Percentiles rank a stretch among this genome's conserved stretches.
Evolutionary conservation across 208 protist species (phyloP).

Genomic region (Histomonas meleagridis): DNA sequence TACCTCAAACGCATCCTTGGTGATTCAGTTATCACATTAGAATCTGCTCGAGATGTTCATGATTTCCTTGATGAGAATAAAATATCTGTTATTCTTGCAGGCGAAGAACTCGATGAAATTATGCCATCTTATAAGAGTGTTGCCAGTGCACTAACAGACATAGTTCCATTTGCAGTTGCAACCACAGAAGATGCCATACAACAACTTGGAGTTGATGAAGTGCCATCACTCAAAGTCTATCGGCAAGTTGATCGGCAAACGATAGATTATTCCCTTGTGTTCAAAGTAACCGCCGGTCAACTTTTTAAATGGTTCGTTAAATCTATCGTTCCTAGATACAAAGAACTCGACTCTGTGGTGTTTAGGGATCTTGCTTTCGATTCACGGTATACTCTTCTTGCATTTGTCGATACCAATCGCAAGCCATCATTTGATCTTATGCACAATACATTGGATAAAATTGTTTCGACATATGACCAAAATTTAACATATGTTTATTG

Average conservation of each 20-base stretch:
- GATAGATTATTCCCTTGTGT: not conserved
- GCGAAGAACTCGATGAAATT: not conserved
- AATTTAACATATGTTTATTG: conserved; percentile 31
- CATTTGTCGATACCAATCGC: not conserved
- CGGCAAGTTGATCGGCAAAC: not conserved
- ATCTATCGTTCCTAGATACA: not conserved
- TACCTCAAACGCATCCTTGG: not conserved
- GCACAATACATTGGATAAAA: not conserved
- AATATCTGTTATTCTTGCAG: not conserved
- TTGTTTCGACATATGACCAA: not conserved
- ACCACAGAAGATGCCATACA: not conserved
- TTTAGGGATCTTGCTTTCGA: not conserved
- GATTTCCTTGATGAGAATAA: not conserved
- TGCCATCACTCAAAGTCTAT: not conserved
- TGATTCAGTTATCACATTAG: not conserved
- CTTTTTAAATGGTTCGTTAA: not conserved
- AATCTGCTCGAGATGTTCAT: not conserved
- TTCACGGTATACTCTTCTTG: not conserved
- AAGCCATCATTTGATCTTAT: not conserved
- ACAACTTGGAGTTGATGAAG: not conserved
- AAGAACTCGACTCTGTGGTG: not conserved
- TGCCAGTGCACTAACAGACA: not conserved
- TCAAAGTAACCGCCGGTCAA: not conserved
- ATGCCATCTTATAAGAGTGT: not conserved
- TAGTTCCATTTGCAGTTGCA: not conserved